Conservation (phyloP, 371 early-diverging fungal species). For the Chytridiales sp. region DNA sequence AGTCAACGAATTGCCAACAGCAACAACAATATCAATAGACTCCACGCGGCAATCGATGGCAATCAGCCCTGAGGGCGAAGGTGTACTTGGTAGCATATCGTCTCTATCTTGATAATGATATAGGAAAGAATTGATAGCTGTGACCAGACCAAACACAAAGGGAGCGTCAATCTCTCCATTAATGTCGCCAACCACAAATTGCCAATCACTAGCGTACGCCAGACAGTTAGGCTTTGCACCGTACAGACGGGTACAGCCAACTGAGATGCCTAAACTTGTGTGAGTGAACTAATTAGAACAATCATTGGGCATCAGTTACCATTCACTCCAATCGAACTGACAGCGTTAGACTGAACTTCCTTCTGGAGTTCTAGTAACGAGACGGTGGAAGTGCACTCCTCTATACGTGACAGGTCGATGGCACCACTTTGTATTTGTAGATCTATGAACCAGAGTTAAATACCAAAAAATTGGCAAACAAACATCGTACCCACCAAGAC, state of each 20-base stretch:
- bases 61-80: constrained; percentile 62
- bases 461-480: no score
- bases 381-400: no score
- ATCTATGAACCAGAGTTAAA: no score
- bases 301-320: no score
- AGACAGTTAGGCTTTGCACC: constrained; percentile 71
- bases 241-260: constrained; percentile 73
- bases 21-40: constrained; percentile 62
- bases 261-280: no score
- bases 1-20: constrained; percentile 44
- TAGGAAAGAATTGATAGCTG: constrained; percentile 63
- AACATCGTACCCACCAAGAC: constrained; percentile 7
- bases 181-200: constrained; percentile 65
- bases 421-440: no score
- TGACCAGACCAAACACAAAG: constrained; percentile 57
- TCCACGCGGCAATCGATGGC: constrained; percentile 61
- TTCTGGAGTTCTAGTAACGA: no score
- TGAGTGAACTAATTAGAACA: no score
- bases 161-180: constrained; percentile 70
- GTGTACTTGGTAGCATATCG: constrained; percentile 58
- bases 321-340: no score
- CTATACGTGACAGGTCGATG: no score
- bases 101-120: constrained; percentile 74
- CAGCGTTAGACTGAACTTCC: no score
- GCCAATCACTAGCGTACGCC: constrained; percentile 75